These are phyloP conservation scores for Pseudozyma thailandica DNA, from an alignment of 1,284 basidiomycete species.

Conservation along the genomic window DNA sequence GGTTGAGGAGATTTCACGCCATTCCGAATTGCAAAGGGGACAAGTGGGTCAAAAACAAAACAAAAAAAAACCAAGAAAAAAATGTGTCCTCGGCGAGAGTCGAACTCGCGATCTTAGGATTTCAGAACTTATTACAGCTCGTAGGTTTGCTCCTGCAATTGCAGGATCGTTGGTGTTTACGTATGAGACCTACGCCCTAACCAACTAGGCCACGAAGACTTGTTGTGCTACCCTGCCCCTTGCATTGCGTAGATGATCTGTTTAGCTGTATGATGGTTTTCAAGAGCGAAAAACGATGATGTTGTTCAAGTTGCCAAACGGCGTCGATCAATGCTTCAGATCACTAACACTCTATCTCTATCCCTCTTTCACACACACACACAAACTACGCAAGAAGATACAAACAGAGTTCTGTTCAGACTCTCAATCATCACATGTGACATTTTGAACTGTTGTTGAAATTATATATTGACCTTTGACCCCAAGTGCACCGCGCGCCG, in stretches of 20 bases:
- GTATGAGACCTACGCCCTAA: conserved; percentile 51
- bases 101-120: conserved; percentile 50
- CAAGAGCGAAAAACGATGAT: no score
- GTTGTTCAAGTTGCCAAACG: no score
- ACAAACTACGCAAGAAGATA: no score
- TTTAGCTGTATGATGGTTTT: no score
- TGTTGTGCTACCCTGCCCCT: neutral
- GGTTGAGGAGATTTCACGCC: neutral
- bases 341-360: no score
- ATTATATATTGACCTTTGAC: no score
- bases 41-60: neutral
- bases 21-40: no score
- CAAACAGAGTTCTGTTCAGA: no score
- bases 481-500: neutral
- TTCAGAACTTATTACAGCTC: conserved; percentile 10
- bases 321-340: no score
- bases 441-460: no score
- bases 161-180: conserved; percentile 35
- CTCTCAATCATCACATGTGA: no score
- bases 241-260: neutral
- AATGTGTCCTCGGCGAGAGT: conserved; percentile 40
- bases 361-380: no score
- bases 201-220: conserved; percentile 48
- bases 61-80: conserved; percentile 17
- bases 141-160: conserved; percentile 32